A percentile compares a stretch with the other conserved stretches of the same genome.
phyloP scores from a whole-genome alignment of 495 filamentous ascomycete species.

The Penicillium longicatenatum region DNA sequence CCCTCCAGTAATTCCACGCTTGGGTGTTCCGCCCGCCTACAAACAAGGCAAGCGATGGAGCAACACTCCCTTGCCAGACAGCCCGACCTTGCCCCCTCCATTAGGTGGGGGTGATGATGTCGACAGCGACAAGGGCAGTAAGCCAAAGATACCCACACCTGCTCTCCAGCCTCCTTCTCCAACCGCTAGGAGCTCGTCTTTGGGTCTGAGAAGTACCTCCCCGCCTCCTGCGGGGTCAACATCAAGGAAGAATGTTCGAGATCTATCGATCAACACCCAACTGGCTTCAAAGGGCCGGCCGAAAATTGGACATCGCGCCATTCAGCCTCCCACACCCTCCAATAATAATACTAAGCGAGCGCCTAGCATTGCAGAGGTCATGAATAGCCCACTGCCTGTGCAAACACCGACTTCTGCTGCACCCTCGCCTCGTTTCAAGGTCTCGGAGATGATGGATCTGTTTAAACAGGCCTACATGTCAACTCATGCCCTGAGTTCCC shows the following conservation, averaged over 20 bases:
- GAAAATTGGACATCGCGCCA: slow-evolving; percentile 43
- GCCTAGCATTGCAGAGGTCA: slow-evolving; percentile 48
- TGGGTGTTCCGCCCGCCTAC: slow-evolving; percentile 41
- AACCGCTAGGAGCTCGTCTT: slow-evolving; percentile 18
- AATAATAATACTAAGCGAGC: slow-evolving; percentile 27
- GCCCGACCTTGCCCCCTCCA: slow-evolving; percentile 39
- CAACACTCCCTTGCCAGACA: slow-evolving; percentile 43
- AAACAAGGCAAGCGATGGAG: slow-evolving; percentile 43
- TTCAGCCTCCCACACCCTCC: slow-evolving; percentile 46
- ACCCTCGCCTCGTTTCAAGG: slow-evolving; percentile 32
- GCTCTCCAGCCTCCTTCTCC: slow-evolving; percentile 10
- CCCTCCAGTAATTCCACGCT: slow-evolving; percentile 21
- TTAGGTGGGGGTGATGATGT: slow-evolving; percentile 11
- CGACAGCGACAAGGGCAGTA: slow-evolving; percentile 1
- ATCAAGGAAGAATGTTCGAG: slow-evolving; percentile 43
- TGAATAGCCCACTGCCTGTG: slow-evolving; percentile 43
- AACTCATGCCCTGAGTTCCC: slow-evolving; percentile 30
- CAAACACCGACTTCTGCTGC: slow-evolving; percentile 25
- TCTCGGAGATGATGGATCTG: slow-evolving; percentile 47
- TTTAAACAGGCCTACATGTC: slow-evolving; percentile 44
- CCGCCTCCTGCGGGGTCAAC: slow-evolving; percentile 20
- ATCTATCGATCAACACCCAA: slow-evolving; percentile 48
- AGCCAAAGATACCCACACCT: slow-evolving; percentile 6
- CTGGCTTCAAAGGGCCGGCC: slow-evolving; percentile 33
- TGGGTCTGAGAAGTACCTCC: slow-evolving; percentile 17